A percentile compares a stretch with the other conserved stretches of the same genome.
Conservation (phyloP, 768 basidiomycete genomes). For the Pisolithus orientalis region DNA sequence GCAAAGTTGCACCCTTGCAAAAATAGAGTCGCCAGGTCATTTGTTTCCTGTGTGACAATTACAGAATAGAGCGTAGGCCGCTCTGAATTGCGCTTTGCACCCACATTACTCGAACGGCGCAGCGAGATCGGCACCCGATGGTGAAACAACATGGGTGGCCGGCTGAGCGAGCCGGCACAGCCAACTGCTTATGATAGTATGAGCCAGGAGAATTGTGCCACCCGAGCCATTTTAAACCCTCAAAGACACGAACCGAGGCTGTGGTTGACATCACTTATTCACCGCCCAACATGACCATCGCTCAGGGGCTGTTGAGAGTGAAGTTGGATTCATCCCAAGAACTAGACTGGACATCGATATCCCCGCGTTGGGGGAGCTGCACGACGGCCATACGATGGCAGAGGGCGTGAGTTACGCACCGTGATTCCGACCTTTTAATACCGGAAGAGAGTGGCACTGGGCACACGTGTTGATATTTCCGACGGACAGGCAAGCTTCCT, state of each 20-base stretch:
- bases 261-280: conserved; percentile 26
- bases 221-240: conserved; percentile 21
- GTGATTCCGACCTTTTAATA: too few species aligned
- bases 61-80: conserved; percentile 20
- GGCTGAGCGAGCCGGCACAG: conserved; percentile 9
- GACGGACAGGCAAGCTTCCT: too few species aligned
- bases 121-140: too few species aligned
- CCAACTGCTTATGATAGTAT: conserved; percentile 18
- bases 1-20: conserved; percentile 3
- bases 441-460: too few species aligned
- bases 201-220: conserved; percentile 31
- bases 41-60: conserved; percentile 41
- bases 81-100: conserved; percentile 26
- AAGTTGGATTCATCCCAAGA: background rate
- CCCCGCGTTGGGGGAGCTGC: background rate
- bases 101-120: too few species aligned
- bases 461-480: too few species aligned
- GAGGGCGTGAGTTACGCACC: too few species aligned
- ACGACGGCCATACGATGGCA: background rate
- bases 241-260: conserved; percentile 22
- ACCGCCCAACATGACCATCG: conserved; percentile 24
- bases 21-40: conserved; percentile 50
- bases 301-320: conserved; percentile 18
- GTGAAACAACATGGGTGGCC: conserved; percentile 72
- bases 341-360: background rate